A percentile compares a stretch with the other conserved stretches of the same genome.
phyloP scores from a whole-genome alignment of 768 basidiomycete species.

The Kwoniella dejecticola region DNA sequence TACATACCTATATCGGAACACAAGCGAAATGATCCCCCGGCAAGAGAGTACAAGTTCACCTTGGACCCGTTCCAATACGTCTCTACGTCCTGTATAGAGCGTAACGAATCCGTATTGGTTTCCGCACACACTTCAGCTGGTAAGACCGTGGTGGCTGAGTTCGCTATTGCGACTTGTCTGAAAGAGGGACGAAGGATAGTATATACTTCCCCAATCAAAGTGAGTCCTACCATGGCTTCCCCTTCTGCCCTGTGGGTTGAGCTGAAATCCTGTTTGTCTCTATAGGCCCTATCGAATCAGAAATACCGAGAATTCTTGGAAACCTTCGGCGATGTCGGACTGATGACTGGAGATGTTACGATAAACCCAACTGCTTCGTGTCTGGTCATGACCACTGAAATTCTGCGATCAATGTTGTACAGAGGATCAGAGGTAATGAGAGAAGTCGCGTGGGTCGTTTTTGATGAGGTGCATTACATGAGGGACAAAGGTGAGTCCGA shows the following conservation, averaged over 20 bases:
- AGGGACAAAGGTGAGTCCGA: slow-evolving; percentile 72
- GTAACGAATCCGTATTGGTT: slow-evolving; percentile 95
- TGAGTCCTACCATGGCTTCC: slow-evolving; percentile 58
- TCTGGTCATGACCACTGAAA: slow-evolving; percentile 99
- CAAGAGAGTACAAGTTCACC: slow-evolving; percentile 89
- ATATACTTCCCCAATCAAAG: slow-evolving; percentile 99
- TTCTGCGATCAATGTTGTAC: slow-evolving; percentile 97
- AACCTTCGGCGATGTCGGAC: slow-evolving; percentile 94
- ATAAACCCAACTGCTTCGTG: slow-evolving; percentile 97
- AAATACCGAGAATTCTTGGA: slow-evolving; percentile 98
- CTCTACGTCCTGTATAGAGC: slow-evolving; percentile 89
- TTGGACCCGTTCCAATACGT: slow-evolving; percentile 97
- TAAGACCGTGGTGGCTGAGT: slow-evolving; percentile 99
- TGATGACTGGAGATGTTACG: slow-evolving; percentile 99
- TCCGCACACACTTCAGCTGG: slow-evolving; percentile 99
- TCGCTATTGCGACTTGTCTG: slow-evolving; percentile 95
- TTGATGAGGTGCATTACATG: slow-evolving; percentile 99
- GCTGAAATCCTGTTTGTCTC: neutral
- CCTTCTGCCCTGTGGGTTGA: slow-evolving; percentile 4
- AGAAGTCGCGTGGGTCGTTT: slow-evolving; percentile 99
- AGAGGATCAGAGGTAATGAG: slow-evolving; percentile 98
- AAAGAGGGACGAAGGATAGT: slow-evolving; percentile 93
- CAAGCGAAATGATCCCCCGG: slow-evolving; percentile 85
- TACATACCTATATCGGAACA: slow-evolving; percentile 89
- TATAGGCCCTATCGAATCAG: slow-evolving; percentile 93